These are phyloP conservation scores for Fraxinus greggii DNA, from an alignment of 305 asterid genomes.

Conservation along the genomic window DNA sequence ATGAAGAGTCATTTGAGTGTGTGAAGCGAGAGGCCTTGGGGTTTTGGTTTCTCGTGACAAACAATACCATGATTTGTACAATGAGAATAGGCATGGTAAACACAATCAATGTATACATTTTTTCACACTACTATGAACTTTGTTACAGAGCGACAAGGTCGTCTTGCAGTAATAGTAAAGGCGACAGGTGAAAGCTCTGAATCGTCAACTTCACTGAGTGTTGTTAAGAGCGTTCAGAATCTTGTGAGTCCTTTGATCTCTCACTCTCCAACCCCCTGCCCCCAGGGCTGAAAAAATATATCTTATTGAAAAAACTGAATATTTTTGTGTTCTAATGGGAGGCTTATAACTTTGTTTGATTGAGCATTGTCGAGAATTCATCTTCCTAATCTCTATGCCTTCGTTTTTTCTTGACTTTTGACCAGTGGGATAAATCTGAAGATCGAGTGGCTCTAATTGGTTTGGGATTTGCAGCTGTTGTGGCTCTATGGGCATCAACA, in stretches of 20 bases:
- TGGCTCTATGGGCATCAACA: constrained; percentile 70
- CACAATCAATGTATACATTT: neutral
- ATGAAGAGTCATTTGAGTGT: neutral
- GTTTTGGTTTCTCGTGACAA: neutral
- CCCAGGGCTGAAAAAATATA: neutral
- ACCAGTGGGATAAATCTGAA: constrained; percentile 87
- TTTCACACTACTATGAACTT: neutral
- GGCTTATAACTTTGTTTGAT: neutral
- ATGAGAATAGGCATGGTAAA: neutral
- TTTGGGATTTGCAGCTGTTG: constrained; percentile 78
- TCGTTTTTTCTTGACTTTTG: constrained; percentile 21
- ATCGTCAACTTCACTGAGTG: constrained; percentile 30
- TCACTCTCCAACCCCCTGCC: neutral
- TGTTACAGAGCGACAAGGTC: constrained; percentile 31
- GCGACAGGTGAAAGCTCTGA: constrained; percentile 37
- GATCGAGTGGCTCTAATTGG: constrained; percentile 81
- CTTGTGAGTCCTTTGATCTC: constrained; percentile 30
- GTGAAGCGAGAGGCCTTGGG: neutral
- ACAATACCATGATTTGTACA: neutral
- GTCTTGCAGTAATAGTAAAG: constrained; percentile 29
- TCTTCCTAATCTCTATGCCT: constrained; percentile 9
- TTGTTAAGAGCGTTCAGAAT: constrained; percentile 31
- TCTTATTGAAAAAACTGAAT: neutral
- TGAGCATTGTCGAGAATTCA: neutral
- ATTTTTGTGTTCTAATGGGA: neutral